Conservation (phyloP, 768 basidiomycete species). For the Rhizopogon salebrosus region DNA sequence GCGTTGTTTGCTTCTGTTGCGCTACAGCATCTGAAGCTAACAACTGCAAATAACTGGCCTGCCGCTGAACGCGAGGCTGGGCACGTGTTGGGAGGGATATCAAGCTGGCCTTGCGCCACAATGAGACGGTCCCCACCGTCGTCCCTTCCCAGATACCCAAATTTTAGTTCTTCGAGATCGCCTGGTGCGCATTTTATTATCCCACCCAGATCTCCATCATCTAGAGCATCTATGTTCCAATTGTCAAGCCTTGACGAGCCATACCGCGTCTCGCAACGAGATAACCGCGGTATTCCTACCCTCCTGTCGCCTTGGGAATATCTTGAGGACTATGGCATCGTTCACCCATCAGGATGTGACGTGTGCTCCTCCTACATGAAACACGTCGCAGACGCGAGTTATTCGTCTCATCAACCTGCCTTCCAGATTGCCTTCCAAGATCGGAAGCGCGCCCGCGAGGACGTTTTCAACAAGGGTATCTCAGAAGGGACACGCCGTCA, state of each 20-base stretch:
- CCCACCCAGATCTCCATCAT: constrained; percentile 3
- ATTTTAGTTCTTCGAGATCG: constrained; percentile 9
- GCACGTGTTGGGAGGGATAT: constrained; percentile 28
- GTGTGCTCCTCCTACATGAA: constrained; percentile 35
- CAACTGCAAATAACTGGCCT: constrained; percentile 22
- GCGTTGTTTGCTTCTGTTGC: constrained; percentile 7
- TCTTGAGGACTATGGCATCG: constrained; percentile 34
- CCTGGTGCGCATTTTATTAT: constrained; percentile 16
- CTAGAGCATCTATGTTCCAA: constrained; percentile 22
- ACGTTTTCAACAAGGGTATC: constrained; percentile 34
- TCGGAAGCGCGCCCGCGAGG: constrained; percentile 34
- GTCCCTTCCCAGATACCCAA: constrained; percentile 15
- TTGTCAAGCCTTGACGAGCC: constrained; percentile 29
- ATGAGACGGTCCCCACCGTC: constrained; percentile 7
- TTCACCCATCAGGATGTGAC: constrained; percentile 35
- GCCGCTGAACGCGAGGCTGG: constrained; percentile 21
- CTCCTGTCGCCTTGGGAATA: constrained; percentile 35
- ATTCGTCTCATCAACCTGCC: constrained; percentile 31
- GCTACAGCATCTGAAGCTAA: constrained; percentile 14
- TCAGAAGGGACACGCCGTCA: constrained; percentile 36
- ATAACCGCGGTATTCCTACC: constrained; percentile 27
- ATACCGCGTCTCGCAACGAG: constrained; percentile 20
- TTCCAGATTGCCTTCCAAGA: constrained; percentile 37
- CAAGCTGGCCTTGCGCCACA: constrained; percentile 8
- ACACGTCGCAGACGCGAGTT: constrained; percentile 35